phyloP scores from a whole-genome alignment of 176 grass and related monocot species.

The Lolium multiflorum region DNA sequence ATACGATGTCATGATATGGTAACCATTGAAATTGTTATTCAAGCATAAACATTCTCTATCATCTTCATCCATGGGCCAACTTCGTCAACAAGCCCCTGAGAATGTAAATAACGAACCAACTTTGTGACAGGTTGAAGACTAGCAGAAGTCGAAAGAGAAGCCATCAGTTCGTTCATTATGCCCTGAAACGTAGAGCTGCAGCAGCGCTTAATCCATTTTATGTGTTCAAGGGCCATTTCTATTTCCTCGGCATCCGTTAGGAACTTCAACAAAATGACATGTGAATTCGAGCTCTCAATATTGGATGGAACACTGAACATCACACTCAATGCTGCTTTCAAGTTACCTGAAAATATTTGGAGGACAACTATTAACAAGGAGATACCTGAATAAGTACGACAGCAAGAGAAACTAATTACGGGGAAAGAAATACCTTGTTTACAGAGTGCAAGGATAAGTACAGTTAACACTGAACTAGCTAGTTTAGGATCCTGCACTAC shows the following conservation, averaged over 20 bases:
- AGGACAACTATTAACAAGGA: slow-evolving; percentile 7
- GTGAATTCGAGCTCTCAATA: slow-evolving; percentile 55
- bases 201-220: slow-evolving; percentile 65
- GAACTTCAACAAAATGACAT: slow-evolving; percentile 74
- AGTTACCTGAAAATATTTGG: slow-evolving; percentile 59
- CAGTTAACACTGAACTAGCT: slow-evolving; percentile 54
- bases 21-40: background rate
- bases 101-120: slow-evolving; percentile 62
- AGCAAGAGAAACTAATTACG: background rate
- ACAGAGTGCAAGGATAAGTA: slow-evolving; percentile 63
- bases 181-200: slow-evolving; percentile 51
- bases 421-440: slow-evolving; percentile 62
- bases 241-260: slow-evolving; percentile 68
- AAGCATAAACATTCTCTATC: slow-evolving; percentile 36
- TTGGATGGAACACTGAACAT: slow-evolving; percentile 53
- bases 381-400: background rate
- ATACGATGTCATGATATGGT: background rate
- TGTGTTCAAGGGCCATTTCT: slow-evolving; percentile 75
- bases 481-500: slow-evolving; percentile 60
- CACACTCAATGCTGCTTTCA: slow-evolving; percentile 50
- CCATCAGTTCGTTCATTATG: slow-evolving; percentile 73
- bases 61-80: slow-evolving; percentile 65
- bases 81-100: slow-evolving; percentile 57
- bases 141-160: slow-evolving; percentile 76
- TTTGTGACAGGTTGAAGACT: slow-evolving; percentile 67